These are phyloP conservation scores for Cordyceps cicadae DNA, from an alignment of 2,329 filamentous ascomycete species.

Conservation along the genomic window DNA sequence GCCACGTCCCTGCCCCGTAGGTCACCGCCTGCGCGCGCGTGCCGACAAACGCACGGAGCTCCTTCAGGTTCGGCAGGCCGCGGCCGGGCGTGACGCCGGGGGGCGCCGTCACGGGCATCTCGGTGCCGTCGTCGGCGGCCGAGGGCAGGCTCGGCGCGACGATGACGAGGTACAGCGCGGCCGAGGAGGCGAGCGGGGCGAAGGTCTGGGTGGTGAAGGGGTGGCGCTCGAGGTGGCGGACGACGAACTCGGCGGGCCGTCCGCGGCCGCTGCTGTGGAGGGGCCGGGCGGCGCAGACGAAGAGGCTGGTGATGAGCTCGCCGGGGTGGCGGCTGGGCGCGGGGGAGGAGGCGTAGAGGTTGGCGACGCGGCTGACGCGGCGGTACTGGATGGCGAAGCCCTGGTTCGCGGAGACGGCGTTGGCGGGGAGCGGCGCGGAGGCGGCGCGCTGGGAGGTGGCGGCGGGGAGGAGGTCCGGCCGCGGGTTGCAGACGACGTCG, in stretches of 20 bases:
- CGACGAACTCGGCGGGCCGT: conserved; percentile 36
- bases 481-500: conserved; percentile 70
- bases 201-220: conserved; percentile 95
- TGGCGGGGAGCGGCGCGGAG: conserved; percentile 28
- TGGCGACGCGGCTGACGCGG: conserved; percentile 63
- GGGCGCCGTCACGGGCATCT: conserved; percentile 17
- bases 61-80: conserved; percentile 63
- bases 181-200: conserved; percentile 56
- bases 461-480: conserved; percentile 44
- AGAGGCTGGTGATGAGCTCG: conserved; percentile 74
- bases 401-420: conserved; percentile 65
- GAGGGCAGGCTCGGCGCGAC: conserved; percentile 70
- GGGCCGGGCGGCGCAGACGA: conserved; percentile 56
- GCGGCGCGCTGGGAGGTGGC: conserved; percentile 34
- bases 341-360: conserved; percentile 61
- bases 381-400: conserved; percentile 81
- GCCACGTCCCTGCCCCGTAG: conserved; percentile 87
- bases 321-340: conserved; percentile 31
- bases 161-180: conserved; percentile 66
- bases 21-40: conserved; percentile 75
- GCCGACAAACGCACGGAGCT: conserved; percentile 70
- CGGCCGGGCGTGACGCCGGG: conserved; percentile 43
- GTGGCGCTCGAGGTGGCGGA: conserved; percentile 77
- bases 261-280: conserved; percentile 14
- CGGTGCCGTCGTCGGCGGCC: conserved; percentile 15